Conservation (phyloP, 345 rosid species). For the Aegle marmelos region DNA sequence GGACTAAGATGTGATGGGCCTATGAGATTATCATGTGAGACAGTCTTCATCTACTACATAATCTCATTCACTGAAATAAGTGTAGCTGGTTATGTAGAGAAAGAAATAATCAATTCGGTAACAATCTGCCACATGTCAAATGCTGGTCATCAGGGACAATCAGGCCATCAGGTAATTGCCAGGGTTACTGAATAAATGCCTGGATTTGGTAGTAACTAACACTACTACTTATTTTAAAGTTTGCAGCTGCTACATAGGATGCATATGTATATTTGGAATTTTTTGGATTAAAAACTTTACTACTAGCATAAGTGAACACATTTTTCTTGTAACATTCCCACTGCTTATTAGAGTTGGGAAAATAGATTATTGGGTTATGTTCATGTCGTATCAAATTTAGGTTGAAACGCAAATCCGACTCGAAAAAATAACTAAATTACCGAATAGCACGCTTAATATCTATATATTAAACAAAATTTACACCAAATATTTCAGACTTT, state of each 20-base stretch:
- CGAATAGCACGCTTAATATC: no score
- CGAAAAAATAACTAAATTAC: no score
- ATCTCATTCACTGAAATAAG: not conserved
- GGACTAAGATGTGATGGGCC: constrained; percentile 12
- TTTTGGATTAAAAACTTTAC: not conserved
- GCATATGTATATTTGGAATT: not conserved
- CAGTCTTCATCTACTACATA: constrained; percentile 8
- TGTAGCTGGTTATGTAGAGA: not conserved
- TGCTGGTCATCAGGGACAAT: not conserved
- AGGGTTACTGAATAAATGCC: not conserved
- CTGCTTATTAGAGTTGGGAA: no score
- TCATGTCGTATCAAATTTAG: no score
- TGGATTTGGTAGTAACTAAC: not conserved
- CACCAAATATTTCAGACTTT: no score
- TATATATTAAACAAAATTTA: no score
- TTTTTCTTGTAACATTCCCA: no score
- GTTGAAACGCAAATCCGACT: no score
- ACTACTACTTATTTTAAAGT: not conserved
- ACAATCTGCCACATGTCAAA: not conserved
- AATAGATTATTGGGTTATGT: no score
- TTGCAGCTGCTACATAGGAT: not conserved
- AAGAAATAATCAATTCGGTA: not conserved
- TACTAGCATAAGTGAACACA: not conserved
- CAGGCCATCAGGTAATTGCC: not conserved
- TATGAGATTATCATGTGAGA: constrained; percentile 11